Percentiles rank a stretch among this genome's conserved stretches.
Conservation (phyloP, 2,329 filamentous ascomycete genomes). For the Huntiella bhutanensis region DNA sequence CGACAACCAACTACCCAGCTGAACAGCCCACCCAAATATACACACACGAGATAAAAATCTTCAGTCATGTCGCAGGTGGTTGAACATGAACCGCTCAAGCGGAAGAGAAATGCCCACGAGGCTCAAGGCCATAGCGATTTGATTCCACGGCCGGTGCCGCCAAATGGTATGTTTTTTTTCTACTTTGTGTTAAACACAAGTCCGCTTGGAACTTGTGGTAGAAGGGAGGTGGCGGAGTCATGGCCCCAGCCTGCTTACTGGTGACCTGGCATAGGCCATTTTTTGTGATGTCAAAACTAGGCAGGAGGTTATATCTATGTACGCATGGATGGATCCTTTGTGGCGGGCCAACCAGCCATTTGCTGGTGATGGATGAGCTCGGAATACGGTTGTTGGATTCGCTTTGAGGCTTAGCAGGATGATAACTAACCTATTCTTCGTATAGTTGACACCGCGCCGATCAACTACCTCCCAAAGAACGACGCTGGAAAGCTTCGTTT, state of each 20-base stretch:
- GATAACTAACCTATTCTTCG: no score
- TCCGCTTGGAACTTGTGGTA: neutral
- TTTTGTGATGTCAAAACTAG: no score
- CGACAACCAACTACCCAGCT: neutral
- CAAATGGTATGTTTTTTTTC: conserved; percentile 7
- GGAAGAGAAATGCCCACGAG: conserved; percentile 11
- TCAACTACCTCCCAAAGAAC: conserved; percentile 34
- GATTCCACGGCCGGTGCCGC: conserved; percentile 9
- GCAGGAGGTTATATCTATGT: no score
- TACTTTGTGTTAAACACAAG: neutral
- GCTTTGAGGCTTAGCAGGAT: no score
- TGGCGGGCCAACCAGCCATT: no score
- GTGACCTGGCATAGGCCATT: no score
- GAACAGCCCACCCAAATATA: no score
- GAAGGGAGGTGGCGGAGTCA: neutral
- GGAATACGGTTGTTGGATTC: no score
- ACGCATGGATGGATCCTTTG: no score
- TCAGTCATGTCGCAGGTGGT: conserved; percentile 5
- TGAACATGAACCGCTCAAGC: conserved; percentile 10
- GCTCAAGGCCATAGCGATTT: conserved; percentile 7
- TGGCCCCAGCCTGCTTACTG: neutral
- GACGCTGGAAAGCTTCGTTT: conserved; percentile 27
- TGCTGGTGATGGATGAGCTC: no score
- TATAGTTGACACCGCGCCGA: conserved; percentile 15
- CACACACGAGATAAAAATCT: neutral